Base-by-base conservation (phyloP, 257 asterid species). In the Thymus mandschuricus region DNA sequence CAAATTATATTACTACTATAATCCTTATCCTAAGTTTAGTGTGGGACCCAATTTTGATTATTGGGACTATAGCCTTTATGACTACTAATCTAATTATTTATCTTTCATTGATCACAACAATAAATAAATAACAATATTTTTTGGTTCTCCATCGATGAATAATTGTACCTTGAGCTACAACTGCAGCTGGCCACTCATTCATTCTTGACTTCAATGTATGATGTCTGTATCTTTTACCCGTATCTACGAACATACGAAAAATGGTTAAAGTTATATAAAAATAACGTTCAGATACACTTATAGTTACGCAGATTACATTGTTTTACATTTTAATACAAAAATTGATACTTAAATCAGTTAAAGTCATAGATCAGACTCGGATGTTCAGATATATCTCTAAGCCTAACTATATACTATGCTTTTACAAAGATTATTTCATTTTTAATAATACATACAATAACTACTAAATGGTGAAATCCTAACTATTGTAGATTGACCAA, bases 21-120 rank as follows among this genome's bases (percentile, higher is more conserved):
- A 62, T 76, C 75, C 75, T 40, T 81, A 74, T 81, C 79, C 21
- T 66, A 38, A 33, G 28, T 4, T 48, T 33, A 52, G 70, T 43
- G 60, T 56, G 31, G 81, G 81, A 1, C 79, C 77, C 71, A n/a
- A 11, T 5, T 49, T 21, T 38, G 63, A 79, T 75, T 10, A 75
- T 76, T 71, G 52, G 67, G 12, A 44, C 52, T 69, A 44, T 71
- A 64, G 21, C 28, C 72, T 61, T 78, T 73, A 15, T 78, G 64
- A 70, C 70, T 49, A 12, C 21, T 40, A 60, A 59, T 58, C 21
- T 34, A 28, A 46, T 10, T 3, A 29, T 2, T 34, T 57, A 12
- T 57, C 62, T 57, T 30, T 8, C 21, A 57, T 57, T 57, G 1
- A 10, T 56, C 40, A 30, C 40, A 56, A 56, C 3, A 29, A 28